phyloP scores from a whole-genome alignment of 331 rosid species.

The Malus hybrid region DNA sequence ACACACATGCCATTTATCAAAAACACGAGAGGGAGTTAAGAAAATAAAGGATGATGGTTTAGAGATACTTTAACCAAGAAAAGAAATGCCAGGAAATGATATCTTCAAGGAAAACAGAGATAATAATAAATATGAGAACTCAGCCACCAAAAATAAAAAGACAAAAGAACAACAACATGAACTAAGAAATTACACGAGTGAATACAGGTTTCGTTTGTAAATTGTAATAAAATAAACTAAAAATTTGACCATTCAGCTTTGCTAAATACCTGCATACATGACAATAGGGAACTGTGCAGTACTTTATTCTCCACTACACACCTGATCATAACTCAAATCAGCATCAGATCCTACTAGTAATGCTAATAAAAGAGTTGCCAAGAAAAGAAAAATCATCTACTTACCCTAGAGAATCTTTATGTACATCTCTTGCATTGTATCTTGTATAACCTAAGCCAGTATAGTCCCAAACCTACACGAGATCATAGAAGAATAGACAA shows the following conservation, averaged over 20 bases:
- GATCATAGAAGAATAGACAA: conserved; percentile 8
- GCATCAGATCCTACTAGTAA: conserved; percentile 20
- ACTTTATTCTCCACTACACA: conserved; percentile 94
- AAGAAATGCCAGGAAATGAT: neutral
- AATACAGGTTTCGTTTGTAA: neutral
- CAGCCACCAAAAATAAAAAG: neutral
- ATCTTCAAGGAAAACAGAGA: neutral
- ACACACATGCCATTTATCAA: neutral
- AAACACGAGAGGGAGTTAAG: neutral
- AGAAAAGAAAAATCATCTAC: conserved; percentile 2
- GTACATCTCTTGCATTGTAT: conserved; percentile 69
- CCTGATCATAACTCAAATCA: conserved; percentile 34
- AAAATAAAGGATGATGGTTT: neutral
- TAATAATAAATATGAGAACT: neutral
- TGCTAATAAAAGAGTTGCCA: neutral
- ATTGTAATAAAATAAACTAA: neutral
- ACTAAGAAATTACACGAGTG: neutral
- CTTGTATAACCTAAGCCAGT: conserved; percentile 85
- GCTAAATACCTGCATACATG: conserved; percentile 62
- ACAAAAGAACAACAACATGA: neutral
- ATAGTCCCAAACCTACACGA: conserved; percentile 84
- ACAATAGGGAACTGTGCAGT: conserved; percentile 67
- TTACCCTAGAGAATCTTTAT: conserved; percentile 82
- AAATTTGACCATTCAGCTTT: neutral
- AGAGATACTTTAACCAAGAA: neutral